A percentile compares a stretch with the other conserved stretches of the same genome.
These are phyloP conservation scores for Boechera retrofracta DNA, from an alignment of 345 rosid species.

Conservation along the genomic window DNA sequence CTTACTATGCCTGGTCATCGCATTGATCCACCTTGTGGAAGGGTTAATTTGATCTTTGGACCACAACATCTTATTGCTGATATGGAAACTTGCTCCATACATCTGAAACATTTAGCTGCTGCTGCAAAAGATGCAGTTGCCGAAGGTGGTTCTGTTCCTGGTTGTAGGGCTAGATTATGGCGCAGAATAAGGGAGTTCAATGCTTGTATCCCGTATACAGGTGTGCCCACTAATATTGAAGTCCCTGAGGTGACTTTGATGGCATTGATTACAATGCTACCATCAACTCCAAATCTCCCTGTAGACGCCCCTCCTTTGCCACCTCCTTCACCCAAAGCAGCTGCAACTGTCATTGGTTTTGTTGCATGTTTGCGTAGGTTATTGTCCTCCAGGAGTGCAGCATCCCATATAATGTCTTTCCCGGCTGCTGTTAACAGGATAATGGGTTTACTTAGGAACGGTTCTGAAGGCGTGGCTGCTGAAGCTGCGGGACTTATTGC, in stretches of 20 bases:
- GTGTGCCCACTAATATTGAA: slow-evolving; percentile 82
- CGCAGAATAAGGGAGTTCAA: slow-evolving; percentile 99
- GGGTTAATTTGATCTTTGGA: slow-evolving; percentile 67
- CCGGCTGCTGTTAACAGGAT: slow-evolving; percentile 99
- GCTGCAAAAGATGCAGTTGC: slow-evolving; percentile 99
- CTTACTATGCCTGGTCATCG: slow-evolving; percentile 99
- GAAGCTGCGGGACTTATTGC: slow-evolving; percentile 92
- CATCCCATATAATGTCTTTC: slow-evolving; percentile 96
- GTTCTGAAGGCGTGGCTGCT: slow-evolving; percentile 97
- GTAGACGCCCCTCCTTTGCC: slow-evolving; percentile 97
- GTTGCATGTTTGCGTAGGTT: slow-evolving; percentile 94
- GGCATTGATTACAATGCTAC: slow-evolving; percentile 99
- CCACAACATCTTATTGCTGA: slow-evolving; percentile 62
- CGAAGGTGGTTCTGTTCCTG: slow-evolving; percentile 96
- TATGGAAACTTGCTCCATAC: slow-evolving; percentile 75
- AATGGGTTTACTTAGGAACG: slow-evolving; percentile 98
- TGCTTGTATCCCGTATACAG: slow-evolving; percentile 87
- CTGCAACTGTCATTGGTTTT: slow-evolving; percentile 97
- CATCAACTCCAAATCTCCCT: slow-evolving; percentile 88
- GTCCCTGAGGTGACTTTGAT: slow-evolving; percentile 96
- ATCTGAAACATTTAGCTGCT: slow-evolving; percentile 93
- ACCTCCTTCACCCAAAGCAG: slow-evolving; percentile 99
- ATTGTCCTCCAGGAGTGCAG: slow-evolving; percentile 87
- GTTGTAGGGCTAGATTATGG: slow-evolving; percentile 96
- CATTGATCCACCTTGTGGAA: slow-evolving; percentile 97